Percentiles rank a stretch among this genome's conserved stretches.
Evolutionary conservation across 495 filamentous ascomycete genomes (phyloP).

Genomic region (Thermochaetoides thermophila): DNA sequence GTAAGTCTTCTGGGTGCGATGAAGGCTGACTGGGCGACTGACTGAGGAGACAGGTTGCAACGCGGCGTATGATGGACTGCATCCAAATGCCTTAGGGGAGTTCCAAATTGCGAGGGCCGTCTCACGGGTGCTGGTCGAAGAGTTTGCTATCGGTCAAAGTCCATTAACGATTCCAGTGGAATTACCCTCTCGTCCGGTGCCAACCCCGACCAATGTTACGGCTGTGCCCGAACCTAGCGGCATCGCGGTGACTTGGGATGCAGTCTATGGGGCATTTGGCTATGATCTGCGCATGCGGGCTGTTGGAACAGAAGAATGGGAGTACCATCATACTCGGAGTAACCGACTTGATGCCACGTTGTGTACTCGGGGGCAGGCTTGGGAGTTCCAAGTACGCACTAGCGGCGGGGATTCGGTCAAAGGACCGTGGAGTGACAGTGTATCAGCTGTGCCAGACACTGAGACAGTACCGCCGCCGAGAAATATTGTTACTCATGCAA

Average conservation of each 20-base stretch:
- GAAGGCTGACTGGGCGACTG: too few relatives aligned
- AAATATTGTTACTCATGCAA: conserved; percentile 6
- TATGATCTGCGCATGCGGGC: conserved; percentile 11
- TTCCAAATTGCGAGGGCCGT: conserved; percentile 18
- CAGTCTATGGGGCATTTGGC: conserved; percentile 14
- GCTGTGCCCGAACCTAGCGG: conserved; percentile 4
- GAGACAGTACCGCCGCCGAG: conserved; percentile 5
- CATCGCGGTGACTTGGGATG: conserved; percentile 11
- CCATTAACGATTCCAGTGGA: conserved; percentile 6
- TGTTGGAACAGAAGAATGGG: not conserved
- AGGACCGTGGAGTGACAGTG: conserved; percentile 6
- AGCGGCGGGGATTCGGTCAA: conserved; percentile 7
- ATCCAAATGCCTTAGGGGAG: conserved; percentile 22
- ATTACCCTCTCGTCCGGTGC: conserved; percentile 7
- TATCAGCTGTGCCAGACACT: conserved; percentile 7
- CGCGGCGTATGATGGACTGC: conserved; percentile 23
- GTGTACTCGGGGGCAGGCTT: not conserved
- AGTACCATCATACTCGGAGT: not conserved
- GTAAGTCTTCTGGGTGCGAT: too few relatives aligned
- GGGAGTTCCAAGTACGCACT: conserved; percentile 11
- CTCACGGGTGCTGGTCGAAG: conserved; percentile 7
- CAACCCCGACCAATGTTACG: conserved; percentile 4
- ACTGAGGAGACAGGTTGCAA: too few relatives aligned
- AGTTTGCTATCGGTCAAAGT: conserved; percentile 6
- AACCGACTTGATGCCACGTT: conserved; percentile 3